These are phyloP conservation scores for Casaregolazyma lundiana DNA, from an alignment of 1,139 yeast species.

Conservation along the genomic window DNA sequence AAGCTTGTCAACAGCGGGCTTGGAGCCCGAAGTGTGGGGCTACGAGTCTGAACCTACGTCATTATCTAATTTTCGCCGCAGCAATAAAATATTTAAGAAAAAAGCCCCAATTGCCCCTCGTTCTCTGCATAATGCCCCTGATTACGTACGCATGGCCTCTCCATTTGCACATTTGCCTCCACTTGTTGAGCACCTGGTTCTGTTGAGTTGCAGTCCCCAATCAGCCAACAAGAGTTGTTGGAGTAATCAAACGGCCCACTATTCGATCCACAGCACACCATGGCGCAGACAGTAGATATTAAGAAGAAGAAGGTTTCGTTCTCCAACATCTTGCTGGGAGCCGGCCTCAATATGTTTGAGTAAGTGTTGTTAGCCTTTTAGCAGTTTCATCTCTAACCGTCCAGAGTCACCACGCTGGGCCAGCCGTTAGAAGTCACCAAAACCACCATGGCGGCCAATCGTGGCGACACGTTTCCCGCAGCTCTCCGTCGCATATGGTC, in stretches of 20 bases:
- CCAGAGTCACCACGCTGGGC: constrained; percentile 77
- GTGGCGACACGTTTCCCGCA: constrained; percentile 60
- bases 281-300: constrained; percentile 22
- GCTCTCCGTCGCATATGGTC: constrained; percentile 80
- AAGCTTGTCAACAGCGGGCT: background rate
- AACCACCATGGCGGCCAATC: constrained; percentile 98
- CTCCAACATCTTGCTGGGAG: constrained; percentile 88
- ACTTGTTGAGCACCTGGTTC: too few relatives aligned
- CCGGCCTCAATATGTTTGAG: constrained; percentile 87
- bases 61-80: too few relatives aligned
- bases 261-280: background rate
- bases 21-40: constrained; percentile 9
- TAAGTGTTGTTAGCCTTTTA: constrained; percentile 15
- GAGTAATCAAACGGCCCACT: too few relatives aligned
- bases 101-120: too few relatives aligned
- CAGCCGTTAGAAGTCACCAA: constrained; percentile 92
- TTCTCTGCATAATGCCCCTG: too few relatives aligned
- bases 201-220: too few relatives aligned
- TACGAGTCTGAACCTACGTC: constrained; percentile 1
- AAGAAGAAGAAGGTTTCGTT: constrained; percentile 85
- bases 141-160: too few relatives aligned
- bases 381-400: background rate
- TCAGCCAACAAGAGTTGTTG: too few relatives aligned
- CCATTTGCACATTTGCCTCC: too few relatives aligned
- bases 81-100: background rate